Percentiles rank a stretch among this genome's conserved stretches.
phyloP scores from a whole-genome alignment of 2,329 filamentous ascomycete species.

The Fusarium nodosum region DNA sequence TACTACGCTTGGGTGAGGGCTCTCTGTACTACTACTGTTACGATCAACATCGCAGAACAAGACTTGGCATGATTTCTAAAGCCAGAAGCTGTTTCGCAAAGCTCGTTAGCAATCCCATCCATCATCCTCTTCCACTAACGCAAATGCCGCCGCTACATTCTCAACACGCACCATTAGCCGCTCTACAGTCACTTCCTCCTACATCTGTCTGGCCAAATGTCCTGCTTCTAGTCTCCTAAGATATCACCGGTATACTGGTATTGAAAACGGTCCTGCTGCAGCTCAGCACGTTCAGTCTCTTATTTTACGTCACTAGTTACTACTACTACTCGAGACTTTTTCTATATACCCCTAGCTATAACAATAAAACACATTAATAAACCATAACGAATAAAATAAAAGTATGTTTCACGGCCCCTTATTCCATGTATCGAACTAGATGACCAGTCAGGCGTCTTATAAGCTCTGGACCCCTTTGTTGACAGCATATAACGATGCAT shows the following conservation, averaged over 20 bases:
- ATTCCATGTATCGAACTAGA: background rate
- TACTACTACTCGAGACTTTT: background rate
- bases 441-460: background rate
- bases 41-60: too few species aligned
- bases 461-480: background rate
- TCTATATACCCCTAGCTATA: background rate
- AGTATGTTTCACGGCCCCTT: background rate
- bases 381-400: background rate
- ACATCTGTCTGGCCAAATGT: too few species aligned
- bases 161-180: background rate
- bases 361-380: background rate
- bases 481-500: background rate
- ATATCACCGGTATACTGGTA: background rate
- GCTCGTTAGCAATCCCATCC: background rate
- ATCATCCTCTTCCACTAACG: background rate
- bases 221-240: too few species aligned
- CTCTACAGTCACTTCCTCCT: background rate
- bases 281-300: background rate
- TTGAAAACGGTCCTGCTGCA: background rate
- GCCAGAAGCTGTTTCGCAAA: background rate
- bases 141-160: background rate
- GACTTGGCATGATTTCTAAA: background rate
- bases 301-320: background rate
- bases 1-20: constrained; percentile 57
- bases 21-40: background rate